phyloP scores from a whole-genome alignment of 2,329 filamentous ascomycete species.

The Stagonosporopsis cucurbitacearum region DNA sequence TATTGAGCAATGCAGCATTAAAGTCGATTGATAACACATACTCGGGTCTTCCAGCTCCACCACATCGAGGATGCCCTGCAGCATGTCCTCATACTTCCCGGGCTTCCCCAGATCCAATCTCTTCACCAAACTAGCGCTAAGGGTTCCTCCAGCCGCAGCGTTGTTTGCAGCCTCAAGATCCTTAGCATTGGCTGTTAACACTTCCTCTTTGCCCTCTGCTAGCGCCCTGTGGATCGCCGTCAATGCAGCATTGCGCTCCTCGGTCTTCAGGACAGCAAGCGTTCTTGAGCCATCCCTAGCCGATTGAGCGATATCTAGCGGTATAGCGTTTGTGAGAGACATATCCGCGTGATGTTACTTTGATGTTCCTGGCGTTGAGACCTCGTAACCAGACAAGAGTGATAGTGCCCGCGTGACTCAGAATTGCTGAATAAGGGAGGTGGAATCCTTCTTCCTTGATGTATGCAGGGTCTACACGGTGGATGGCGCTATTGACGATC shows the following conservation, averaged over 20 bases:
- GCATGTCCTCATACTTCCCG: conserved; percentile 98
- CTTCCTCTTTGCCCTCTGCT: conserved; percentile 69
- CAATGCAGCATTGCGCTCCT: conserved; percentile 82
- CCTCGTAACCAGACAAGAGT: conserved; percentile 21
- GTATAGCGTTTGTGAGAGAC: conserved; percentile 88
- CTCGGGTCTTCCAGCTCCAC: conserved; percentile 82
- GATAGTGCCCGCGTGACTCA: conserved; percentile 35
- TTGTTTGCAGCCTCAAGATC: conserved; percentile 78
- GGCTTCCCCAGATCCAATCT: conserved; percentile 83
- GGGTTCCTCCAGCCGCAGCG: conserved; percentile 74
- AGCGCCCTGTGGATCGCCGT: conserved; percentile 84
- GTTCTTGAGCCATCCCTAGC: conserved; percentile 83
- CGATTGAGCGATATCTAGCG: conserved; percentile 75
- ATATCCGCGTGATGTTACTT: conserved; percentile 50
- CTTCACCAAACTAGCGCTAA: conserved; percentile 85
- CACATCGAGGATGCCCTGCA: conserved; percentile 92
- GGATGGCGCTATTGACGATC: conserved; percentile 25
- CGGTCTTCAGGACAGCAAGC: conserved; percentile 77
- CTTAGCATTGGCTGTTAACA: conserved; percentile 83
- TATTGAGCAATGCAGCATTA: background rate
- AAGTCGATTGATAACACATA: conserved; percentile 55
- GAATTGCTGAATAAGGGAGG: conserved; percentile 23
- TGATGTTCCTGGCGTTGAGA: conserved; percentile 23
- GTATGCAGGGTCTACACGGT: conserved; percentile 32
- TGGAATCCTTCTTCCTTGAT: conserved; percentile 9